Evolutionary conservation across 768 basidiomycete genomes (phyloP), one percentile per base, ranked within the genome.

Genomic region (Leccinum incarnatum): DNA sequence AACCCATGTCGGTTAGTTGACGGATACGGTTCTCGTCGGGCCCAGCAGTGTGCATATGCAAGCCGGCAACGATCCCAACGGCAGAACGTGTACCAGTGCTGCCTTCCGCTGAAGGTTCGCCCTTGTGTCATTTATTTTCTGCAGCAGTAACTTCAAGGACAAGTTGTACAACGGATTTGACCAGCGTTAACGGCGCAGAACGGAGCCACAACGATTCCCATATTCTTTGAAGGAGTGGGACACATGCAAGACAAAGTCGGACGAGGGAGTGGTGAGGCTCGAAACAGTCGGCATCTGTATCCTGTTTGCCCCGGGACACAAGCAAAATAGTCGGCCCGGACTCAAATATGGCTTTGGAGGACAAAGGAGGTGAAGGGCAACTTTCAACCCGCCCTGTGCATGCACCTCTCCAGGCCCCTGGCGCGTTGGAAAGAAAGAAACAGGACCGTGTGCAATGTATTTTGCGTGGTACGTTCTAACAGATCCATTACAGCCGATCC

Each of bases 1-100:
- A 99, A 49, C 97, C 97, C 97, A 99, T 98, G 66, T 98, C 97
- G 10, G 85, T 88, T 55, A 98, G 79, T 66, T 93, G 89, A 53
- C 84, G 83, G 54, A 98, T 84, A 36, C 88, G 84, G 49, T 79
- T 80, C 70, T 95, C 93, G 69, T 93, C 91, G 0, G 89, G 83
- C 12, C 80, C 84, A 59, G 79, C 62, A n/a, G 72, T 69, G 37
- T 66, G 70, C 58, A 71, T 72, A 59, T 71, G 70, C 59, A 66
- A 69, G 45, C 69, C 77, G 52, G 68, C 65, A 55, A 73, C 68
- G 11, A 72, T 55, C 47, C 74, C 67, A 36, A 69, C 61, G 10
- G 70, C 65, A 34, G 72, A 70, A n/a, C 71, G 65, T 27, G 66
- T 67, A 21, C 74, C 60, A 36, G 74, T 65, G 30, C 74, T 65